Evolutionary conservation across 2,329 filamentous ascomycete species (phyloP).

Genomic region (Talaromyces islandicus): DNA sequence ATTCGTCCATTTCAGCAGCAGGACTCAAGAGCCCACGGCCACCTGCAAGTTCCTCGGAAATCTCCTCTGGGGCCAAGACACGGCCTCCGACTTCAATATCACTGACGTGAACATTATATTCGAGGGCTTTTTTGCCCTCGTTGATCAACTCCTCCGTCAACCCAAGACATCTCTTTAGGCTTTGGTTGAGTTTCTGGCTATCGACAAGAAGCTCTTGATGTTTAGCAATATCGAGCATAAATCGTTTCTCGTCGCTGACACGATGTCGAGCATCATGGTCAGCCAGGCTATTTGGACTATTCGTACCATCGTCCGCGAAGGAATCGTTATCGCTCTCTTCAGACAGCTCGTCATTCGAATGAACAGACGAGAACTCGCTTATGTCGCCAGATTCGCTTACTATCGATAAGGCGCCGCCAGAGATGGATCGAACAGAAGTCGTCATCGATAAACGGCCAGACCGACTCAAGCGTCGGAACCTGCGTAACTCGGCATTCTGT

Average conservation of each 20-base stretch:
- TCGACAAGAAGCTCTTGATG: slow-evolving; percentile 82
- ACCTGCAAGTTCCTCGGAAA: slow-evolving; percentile 19
- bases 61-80: slow-evolving; percentile 65
- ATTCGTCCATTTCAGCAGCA: slow-evolving; percentile 14
- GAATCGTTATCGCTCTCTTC: slow-evolving; percentile 35
- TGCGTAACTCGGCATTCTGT: slow-evolving; percentile 79
- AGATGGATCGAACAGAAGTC: slow-evolving; percentile 41
- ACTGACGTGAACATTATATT: slow-evolving; percentile 70
- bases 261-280: slow-evolving; percentile 48
- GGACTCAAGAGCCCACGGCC: slow-evolving; percentile 29
- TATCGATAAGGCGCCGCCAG: slow-evolving; percentile 39
- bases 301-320: slow-evolving; percentile 26
- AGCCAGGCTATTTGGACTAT: slow-evolving; percentile 28
- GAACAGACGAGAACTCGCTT: slow-evolving; percentile 24
- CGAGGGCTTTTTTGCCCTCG: slow-evolving; percentile 80
- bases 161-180: slow-evolving; percentile 78
- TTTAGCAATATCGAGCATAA: slow-evolving; percentile 79
- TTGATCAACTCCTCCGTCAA: slow-evolving; percentile 88
- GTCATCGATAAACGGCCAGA: slow-evolving; percentile 66
- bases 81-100: slow-evolving; percentile 78
- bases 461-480: slow-evolving; percentile 79
- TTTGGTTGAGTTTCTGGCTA: slow-evolving; percentile 82
- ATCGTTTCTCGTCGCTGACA: slow-evolving; percentile 71
- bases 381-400: slow-evolving; percentile 38
- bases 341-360: slow-evolving; percentile 30